phyloP scores from a whole-genome alignment of 257 asterid genomes.

The Plantago major region DNA sequence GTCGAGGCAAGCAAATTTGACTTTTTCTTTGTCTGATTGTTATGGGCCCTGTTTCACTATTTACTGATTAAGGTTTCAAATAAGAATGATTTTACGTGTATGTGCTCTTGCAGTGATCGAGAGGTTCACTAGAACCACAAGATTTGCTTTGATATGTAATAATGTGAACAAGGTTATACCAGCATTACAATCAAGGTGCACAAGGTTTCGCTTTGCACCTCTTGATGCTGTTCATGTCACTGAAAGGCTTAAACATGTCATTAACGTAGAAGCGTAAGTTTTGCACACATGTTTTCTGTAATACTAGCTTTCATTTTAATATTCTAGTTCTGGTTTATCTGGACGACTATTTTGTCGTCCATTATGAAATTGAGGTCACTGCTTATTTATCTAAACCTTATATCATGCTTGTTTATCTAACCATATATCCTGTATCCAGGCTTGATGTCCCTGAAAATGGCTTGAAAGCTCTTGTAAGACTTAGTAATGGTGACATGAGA shows the following conservation, averaged over 20 bases:
- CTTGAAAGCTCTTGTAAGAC: constrained; percentile 84
- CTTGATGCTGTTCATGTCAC: constrained; percentile 72
- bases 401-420: constrained; percentile 7
- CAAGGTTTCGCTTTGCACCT: constrained; percentile 97
- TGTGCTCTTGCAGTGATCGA: constrained; percentile 73
- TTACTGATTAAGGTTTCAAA: background rate
- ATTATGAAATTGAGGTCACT: background rate
- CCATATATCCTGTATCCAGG: constrained; percentile 38
- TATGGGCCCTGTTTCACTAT: constrained; percentile 5
- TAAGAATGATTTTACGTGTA: constrained; percentile 6
- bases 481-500: constrained; percentile 95
- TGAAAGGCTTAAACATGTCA: constrained; percentile 85
- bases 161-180: constrained; percentile 96
- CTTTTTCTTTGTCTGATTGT: background rate
- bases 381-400: background rate
- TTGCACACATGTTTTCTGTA: constrained; percentile 2
- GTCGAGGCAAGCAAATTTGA: constrained; percentile 66
- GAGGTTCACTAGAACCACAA: constrained; percentile 81
- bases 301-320: constrained; percentile 6
- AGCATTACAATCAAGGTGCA: constrained; percentile 95
- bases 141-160: constrained; percentile 94
- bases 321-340: constrained; percentile 1
- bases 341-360: constrained; percentile 7
- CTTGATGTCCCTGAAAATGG: constrained; percentile 89
- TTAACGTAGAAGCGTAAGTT: constrained; percentile 72